Evolutionary conservation across 2,329 filamentous ascomycete genomes (phyloP).

Genomic region (Alternaria postmessia): DNA sequence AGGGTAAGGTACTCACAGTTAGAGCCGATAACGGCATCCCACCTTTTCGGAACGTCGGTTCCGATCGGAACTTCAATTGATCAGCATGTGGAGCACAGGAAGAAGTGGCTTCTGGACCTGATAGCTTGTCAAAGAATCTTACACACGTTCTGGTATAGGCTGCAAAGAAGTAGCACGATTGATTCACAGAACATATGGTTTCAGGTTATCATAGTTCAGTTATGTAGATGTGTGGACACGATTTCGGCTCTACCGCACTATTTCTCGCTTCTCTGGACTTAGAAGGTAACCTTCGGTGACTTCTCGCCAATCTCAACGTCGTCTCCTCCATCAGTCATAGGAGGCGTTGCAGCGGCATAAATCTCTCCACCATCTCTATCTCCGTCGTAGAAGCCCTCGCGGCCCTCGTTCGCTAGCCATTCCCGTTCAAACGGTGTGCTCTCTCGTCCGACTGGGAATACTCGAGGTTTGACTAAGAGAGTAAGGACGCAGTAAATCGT

Average conservation of each 20-base stretch:
- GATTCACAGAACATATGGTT: background rate
- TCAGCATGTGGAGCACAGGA: background rate
- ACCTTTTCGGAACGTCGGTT: constrained; percentile 8
- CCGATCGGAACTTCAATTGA: background rate
- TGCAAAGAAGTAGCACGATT: background rate
- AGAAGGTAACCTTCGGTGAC: constrained; percentile 14
- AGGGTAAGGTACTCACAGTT: constrained; percentile 1
- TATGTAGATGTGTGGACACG: background rate
- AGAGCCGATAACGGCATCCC: constrained; percentile 11
- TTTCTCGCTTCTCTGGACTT: background rate
- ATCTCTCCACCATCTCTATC: constrained; percentile 30
- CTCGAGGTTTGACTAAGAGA: constrained; percentile 24
- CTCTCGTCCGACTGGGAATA: constrained; percentile 32
- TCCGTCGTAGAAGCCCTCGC: constrained; percentile 42
- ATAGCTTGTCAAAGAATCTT: background rate
- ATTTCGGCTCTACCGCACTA: background rate
- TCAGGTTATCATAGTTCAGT: background rate
- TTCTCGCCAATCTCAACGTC: constrained; percentile 22
- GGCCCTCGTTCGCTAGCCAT: constrained; percentile 36
- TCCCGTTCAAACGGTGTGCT: constrained; percentile 25
- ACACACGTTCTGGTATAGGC: background rate
- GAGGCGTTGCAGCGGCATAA: constrained; percentile 23
- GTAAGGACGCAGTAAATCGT: constrained; percentile 36
- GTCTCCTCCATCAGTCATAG: constrained; percentile 19
- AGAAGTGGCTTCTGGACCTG: background rate